These are phyloP conservation scores for Senna tora DNA, from an alignment of 306 rosid species.

Conservation along the genomic window DNA sequence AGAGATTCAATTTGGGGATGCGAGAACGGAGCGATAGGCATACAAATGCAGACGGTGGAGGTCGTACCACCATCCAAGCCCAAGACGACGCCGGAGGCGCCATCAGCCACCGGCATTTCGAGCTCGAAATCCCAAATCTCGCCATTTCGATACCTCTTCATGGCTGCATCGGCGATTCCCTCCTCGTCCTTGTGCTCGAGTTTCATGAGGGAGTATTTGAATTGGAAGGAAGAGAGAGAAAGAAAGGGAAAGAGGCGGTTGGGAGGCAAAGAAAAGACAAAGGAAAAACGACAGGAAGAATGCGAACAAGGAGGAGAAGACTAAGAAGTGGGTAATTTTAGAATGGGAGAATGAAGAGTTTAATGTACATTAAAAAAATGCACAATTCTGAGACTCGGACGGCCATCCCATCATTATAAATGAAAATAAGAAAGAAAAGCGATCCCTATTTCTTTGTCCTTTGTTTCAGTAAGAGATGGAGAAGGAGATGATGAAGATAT, in stretches of 20 bases:
- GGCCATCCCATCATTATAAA: too few relatives aligned
- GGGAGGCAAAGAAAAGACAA: constrained; percentile 39
- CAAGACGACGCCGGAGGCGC: constrained; percentile 56
- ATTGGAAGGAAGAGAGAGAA: constrained; percentile 19
- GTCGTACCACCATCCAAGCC: constrained; percentile 94
- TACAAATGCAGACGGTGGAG: constrained; percentile 84
- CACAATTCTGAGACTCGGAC: constrained; percentile 30
- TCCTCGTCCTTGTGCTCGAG: constrained; percentile 40
- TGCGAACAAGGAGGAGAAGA: constrained; percentile 38
- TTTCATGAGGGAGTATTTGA: constrained; percentile 38
- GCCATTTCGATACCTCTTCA: constrained; percentile 75
- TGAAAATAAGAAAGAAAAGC: too few relatives aligned
- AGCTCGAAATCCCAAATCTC: constrained; percentile 86
- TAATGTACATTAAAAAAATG: constrained; percentile 21
- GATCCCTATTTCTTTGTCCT: not conserved
- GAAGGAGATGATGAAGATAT: too few relatives aligned
- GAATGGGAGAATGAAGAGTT: not conserved
- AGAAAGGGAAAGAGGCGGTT: constrained; percentile 4
- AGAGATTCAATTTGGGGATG: constrained; percentile 60
- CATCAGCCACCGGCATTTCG: constrained; percentile 51
- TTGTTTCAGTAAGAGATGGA: not conserved
- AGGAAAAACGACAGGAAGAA: constrained; percentile 21
- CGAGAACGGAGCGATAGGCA: constrained; percentile 58
- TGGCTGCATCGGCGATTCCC: constrained; percentile 42
- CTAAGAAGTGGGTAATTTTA: constrained; percentile 20